phyloP scores from a whole-genome alignment of 2,329 filamentous ascomycete genomes.

The Aspergillus chevalieri region DNA sequence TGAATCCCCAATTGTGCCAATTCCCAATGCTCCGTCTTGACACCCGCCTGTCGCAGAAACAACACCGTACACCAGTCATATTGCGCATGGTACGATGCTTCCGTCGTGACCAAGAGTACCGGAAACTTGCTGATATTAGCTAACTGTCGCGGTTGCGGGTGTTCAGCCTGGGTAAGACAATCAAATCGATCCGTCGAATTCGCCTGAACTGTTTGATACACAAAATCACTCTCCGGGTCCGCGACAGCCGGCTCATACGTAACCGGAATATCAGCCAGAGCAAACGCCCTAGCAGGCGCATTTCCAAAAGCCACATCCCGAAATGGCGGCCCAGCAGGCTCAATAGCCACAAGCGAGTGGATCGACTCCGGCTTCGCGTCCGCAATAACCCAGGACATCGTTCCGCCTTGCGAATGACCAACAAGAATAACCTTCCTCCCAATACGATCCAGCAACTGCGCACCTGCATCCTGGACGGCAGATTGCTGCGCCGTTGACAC shows the following conservation, averaged over 20 bases:
- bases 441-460: constrained; percentile 19
- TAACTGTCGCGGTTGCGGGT: constrained; percentile 38
- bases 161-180: constrained; percentile 35
- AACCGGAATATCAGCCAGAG: constrained; percentile 16
- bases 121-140: constrained; percentile 45
- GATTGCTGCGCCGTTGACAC: constrained; percentile 10
- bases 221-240: constrained; percentile 8
- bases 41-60: constrained; percentile 50
- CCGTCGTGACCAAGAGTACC: constrained; percentile 46
- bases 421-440: constrained; percentile 25
- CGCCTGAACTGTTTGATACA: constrained; percentile 8
- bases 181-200: constrained; percentile 10
- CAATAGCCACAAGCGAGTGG: constrained; percentile 46
- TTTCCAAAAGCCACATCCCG: constrained; percentile 9
- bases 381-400: constrained; percentile 44
- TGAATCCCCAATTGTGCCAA: constrained; percentile 41
- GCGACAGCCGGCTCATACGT: constrained; percentile 9
- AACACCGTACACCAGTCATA: constrained; percentile 52
- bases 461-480: constrained; percentile 12
- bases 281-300: constrained; percentile 9
- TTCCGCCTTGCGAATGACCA: constrained; percentile 47
- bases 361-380: constrained; percentile 47
- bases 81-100: constrained; percentile 49
- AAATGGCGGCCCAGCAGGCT: constrained; percentile 47
- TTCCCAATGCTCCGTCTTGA: constrained; percentile 39